These are phyloP conservation scores for Candida palmyrensis DNA, from an alignment of 805 yeast genomes.

Conservation along the genomic window DNA sequence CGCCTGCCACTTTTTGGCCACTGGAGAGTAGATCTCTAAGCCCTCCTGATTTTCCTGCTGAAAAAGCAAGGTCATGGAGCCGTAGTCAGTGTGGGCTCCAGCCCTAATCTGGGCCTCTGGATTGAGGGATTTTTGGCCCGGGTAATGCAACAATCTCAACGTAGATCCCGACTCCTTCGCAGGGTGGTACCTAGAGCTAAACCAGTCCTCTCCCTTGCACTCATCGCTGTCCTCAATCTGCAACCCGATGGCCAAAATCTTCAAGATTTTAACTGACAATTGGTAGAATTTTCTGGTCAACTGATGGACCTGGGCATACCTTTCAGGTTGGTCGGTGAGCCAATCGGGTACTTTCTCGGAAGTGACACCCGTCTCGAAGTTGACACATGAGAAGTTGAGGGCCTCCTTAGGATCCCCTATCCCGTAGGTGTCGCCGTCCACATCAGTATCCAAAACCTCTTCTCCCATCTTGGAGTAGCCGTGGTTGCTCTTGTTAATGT, in stretches of 20 bases:
- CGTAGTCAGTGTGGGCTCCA: conserved; percentile 87
- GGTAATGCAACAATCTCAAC: conserved; percentile 68
- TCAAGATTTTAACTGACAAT: conserved; percentile 46
- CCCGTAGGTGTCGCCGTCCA: conserved; percentile 17
- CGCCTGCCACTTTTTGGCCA: conserved; percentile 54
- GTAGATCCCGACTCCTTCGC: conserved; percentile 55
- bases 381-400: conserved; percentile 57
- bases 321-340: conserved; percentile 37
- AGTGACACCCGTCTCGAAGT: conserved; percentile 43
- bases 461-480: conserved; percentile 56
- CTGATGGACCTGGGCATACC: conserved; percentile 35
- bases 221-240: conserved; percentile 46
- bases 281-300: conserved; percentile 41
- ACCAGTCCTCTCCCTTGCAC: conserved; percentile 49
- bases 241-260: conserved; percentile 57
- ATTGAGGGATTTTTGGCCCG: conserved; percentile 45
- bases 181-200: conserved; percentile 53
- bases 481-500: conserved; percentile 51
- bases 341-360: conserved; percentile 44
- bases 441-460: conserved; percentile 48
- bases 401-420: conserved; percentile 65
- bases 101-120: conserved; percentile 61
- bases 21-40: conserved; percentile 56
- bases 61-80: conserved; percentile 66
- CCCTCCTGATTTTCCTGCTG: conserved; percentile 72